These are phyloP conservation scores for Calonectria hawksworthii DNA, from an alignment of 2,329 filamentous ascomycete genomes.

Conservation along the genomic window DNA sequence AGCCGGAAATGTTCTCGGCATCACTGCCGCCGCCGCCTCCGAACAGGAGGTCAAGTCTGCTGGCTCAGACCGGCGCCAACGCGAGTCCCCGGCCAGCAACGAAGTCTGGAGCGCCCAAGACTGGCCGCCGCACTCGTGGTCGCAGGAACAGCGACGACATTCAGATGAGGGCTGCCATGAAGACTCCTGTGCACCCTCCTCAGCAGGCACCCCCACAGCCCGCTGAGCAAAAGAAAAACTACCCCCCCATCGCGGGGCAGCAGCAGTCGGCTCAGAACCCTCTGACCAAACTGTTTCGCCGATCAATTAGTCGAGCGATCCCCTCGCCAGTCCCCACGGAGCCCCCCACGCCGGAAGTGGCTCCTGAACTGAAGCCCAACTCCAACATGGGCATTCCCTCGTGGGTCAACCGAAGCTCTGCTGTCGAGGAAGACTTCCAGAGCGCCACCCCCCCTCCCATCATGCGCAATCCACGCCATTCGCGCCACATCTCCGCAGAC, in stretches of 20 bases:
- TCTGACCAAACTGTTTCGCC: constrained; percentile 65
- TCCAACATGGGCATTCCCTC: constrained; percentile 55
- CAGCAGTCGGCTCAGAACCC: constrained; percentile 60
- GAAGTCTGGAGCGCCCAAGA: constrained; percentile 35
- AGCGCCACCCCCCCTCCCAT: constrained; percentile 71
- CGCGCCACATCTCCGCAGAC: constrained; percentile 45
- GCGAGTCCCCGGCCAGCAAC: constrained; percentile 30
- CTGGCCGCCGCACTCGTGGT: constrained; percentile 33
- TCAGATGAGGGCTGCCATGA: constrained; percentile 42
- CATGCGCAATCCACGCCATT: constrained; percentile 58
- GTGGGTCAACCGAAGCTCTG: constrained; percentile 53
- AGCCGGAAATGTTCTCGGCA: constrained; percentile 55
- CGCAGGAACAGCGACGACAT: constrained; percentile 50
- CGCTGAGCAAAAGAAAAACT: constrained; percentile 55
- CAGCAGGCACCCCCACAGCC: constrained; percentile 30
- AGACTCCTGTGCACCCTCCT: constrained; percentile 45
- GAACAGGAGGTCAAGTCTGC: constrained; percentile 66
- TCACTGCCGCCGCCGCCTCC: constrained; percentile 62
- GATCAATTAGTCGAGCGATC: constrained; percentile 59
- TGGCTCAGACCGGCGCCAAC: constrained; percentile 58
- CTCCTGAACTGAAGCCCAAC: constrained; percentile 39
- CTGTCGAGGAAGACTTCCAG: constrained; percentile 57
- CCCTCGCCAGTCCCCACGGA: constrained; percentile 19
- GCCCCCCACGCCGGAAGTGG: constrained; percentile 24
- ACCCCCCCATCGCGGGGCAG: constrained; percentile 66